Conservation (phyloP, 2,329 filamentous ascomycete genomes). For the Fusarium hainanense region DNA sequence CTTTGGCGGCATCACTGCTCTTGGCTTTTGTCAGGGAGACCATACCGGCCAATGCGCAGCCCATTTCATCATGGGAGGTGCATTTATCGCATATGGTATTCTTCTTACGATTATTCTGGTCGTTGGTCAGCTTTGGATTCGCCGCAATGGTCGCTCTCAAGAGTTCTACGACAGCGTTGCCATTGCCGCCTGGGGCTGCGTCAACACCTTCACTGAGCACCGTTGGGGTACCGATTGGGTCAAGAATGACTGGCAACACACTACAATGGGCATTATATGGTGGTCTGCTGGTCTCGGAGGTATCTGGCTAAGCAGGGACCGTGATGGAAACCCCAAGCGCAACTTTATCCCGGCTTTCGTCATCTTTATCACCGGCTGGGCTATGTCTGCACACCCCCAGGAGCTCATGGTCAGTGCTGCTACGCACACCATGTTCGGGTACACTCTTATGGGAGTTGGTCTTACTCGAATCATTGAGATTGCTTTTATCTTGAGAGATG, state of each 20-base stretch:
- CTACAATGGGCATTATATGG: slow-evolving; percentile 99
- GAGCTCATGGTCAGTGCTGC: slow-evolving; percentile 84
- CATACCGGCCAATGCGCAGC: slow-evolving; percentile 93
- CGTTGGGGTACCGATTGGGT: slow-evolving; percentile 92
- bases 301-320: slow-evolving; percentile 88
- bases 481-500: slow-evolving; percentile 84
- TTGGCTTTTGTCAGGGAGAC: slow-evolving; percentile 93
- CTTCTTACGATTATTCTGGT: slow-evolving; percentile 86
- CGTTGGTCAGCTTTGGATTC: slow-evolving; percentile 89
- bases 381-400: slow-evolving; percentile 93
- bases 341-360: slow-evolving; percentile 95
- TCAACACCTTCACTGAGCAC: slow-evolving; percentile 99
- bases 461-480: slow-evolving; percentile 89
- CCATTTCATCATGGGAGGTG: slow-evolving; percentile 98
- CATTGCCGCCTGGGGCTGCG: slow-evolving; percentile 94
- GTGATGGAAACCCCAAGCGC: slow-evolving; percentile 85
- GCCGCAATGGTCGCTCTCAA: slow-evolving; percentile 84
- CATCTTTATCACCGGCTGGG: slow-evolving; percentile 92
- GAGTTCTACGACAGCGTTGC: slow-evolving; percentile 96
- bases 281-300: slow-evolving; percentile 93
- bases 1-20: slow-evolving; percentile 90
- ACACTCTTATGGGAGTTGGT: slow-evolving; percentile 92
- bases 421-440: slow-evolving; percentile 91
- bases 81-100: slow-evolving; percentile 94
- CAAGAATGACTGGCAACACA: slow-evolving; percentile 95